phyloP scores from a whole-genome alignment of 306 rosid species.

The Notholithocarpus densiflorus region DNA sequence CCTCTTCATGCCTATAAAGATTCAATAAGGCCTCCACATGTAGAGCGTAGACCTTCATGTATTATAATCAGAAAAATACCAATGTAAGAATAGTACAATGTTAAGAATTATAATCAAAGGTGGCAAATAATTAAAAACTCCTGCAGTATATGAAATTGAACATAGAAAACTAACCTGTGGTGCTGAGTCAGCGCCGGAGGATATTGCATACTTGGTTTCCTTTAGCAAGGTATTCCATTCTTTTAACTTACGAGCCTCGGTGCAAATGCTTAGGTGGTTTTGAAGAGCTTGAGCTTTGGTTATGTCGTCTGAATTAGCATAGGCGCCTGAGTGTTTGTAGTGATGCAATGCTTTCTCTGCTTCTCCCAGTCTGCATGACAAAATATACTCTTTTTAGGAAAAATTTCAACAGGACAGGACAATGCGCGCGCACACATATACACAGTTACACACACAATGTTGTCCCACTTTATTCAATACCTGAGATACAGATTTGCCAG shows the following conservation, averaged over 20 bases:
- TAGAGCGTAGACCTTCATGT: conserved; percentile 58
- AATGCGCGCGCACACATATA: neutral
- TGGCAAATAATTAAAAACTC: neutral
- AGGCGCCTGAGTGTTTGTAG: conserved; percentile 46
- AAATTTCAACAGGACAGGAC: neutral
- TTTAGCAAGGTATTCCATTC: conserved; percentile 66
- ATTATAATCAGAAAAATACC: neutral
- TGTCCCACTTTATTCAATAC: conserved; percentile 23
- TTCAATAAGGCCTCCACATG: conserved; percentile 85
- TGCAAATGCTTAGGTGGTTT: conserved; percentile 57
- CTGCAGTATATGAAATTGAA: neutral
- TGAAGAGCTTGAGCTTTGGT: conserved; percentile 56
- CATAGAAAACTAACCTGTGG: conserved; percentile 50
- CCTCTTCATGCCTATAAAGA: conserved; percentile 72
- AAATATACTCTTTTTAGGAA: conserved; percentile 10
- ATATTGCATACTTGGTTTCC: conserved; percentile 65
- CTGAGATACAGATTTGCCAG: conserved; percentile 81
- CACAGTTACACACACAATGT: neutral
- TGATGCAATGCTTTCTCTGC: conserved; percentile 65
- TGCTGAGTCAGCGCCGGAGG: conserved; percentile 72
- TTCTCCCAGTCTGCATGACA: conserved; percentile 69
- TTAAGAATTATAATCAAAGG: neutral
- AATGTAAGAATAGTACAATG: neutral
- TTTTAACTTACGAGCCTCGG: conserved; percentile 49
- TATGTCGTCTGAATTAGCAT: conserved; percentile 28